Percentiles rank a stretch among this genome's conserved stretches.
Evolutionary conservation across 225 moss, liverwort and hornwort species (phyloP).

Genomic region (Polytrichum formosum): DNA sequence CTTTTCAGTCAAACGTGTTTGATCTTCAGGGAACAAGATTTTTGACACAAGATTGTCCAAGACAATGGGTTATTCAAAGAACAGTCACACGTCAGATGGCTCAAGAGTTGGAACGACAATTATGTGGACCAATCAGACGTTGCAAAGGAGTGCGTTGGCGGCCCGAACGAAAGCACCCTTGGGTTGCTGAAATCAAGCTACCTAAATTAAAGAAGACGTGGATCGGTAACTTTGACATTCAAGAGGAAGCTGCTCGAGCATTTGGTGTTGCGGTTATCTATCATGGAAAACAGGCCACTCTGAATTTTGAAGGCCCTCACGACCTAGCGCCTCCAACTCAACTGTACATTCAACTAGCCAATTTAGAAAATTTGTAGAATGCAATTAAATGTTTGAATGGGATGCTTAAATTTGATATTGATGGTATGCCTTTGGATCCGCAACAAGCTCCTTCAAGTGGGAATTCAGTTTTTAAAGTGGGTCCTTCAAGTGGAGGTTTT

Average conservation of each 20-base stretch:
- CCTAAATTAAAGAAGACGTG: not conserved
- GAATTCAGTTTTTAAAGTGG: not conserved
- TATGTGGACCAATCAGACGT: not conserved
- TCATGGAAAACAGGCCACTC: no score
- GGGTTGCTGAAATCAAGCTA: not conserved
- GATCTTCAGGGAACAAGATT: not conserved
- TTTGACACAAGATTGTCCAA: not conserved
- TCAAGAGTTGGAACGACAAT: slow-evolving; percentile 3
- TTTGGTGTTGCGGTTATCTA: no score
- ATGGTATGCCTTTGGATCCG: not conserved
- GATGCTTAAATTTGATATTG: not conserved
- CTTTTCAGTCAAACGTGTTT: not conserved
- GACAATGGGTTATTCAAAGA: not conserved
- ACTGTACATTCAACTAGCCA: not conserved
- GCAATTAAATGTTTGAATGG: not conserved
- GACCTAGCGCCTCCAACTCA: not conserved
- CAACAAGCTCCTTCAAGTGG: not conserved
- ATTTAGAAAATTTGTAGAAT: not conserved
- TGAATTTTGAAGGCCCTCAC: not conserved
- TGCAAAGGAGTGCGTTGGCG: no score
- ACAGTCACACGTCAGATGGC: not conserved
- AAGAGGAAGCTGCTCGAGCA: no score
- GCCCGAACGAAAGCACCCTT: no score
- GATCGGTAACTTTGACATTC: no score
- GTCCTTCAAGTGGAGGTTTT: not conserved